A percentile compares a stretch with the other conserved stretches of the same genome.
Evolutionary conservation across 83 land plant species (phyloP).

Genomic region (Thuja plicata): DNA sequence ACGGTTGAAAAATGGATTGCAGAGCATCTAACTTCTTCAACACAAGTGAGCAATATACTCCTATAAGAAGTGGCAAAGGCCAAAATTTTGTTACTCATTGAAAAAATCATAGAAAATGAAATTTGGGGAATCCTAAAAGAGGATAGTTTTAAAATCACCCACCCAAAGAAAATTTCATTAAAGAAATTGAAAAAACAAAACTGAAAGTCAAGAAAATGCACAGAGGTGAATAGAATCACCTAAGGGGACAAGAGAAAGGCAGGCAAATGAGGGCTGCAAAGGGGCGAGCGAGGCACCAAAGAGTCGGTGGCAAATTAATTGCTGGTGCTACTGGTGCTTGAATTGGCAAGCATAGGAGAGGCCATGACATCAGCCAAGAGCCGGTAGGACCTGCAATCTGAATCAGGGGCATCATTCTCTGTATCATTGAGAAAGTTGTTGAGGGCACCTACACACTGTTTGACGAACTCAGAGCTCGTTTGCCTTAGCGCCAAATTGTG

Average conservation of each 20-base stretch:
- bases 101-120: background rate
- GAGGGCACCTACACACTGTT: background rate
- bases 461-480: background rate
- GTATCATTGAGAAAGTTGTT: slow-evolving; percentile 50
- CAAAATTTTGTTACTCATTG: background rate
- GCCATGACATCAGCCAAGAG: slow-evolving; percentile 73
- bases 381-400: slow-evolving; percentile 66
- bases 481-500: background rate
- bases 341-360: slow-evolving; percentile 23
- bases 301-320: background rate
- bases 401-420: slow-evolving; percentile 21
- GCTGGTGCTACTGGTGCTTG: background rate
- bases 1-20: slow-evolving; percentile 42
- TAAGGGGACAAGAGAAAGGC: slow-evolving; percentile 47
- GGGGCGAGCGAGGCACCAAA: slow-evolving; percentile 32
- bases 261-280: slow-evolving; percentile 76
- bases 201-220: background rate
- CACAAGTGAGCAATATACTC: background rate
- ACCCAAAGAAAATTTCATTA: background rate
- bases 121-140: too few species aligned
- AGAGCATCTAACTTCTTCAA: background rate
- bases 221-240: slow-evolving; percentile 26
- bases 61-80: background rate
- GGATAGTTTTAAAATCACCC: background rate
- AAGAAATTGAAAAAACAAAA: background rate